Percentiles rank a stretch among this genome's conserved stretches.
phyloP scores from a whole-genome alignment of 345 rosid genomes.

The Aquilaria malaccensis region DNA sequence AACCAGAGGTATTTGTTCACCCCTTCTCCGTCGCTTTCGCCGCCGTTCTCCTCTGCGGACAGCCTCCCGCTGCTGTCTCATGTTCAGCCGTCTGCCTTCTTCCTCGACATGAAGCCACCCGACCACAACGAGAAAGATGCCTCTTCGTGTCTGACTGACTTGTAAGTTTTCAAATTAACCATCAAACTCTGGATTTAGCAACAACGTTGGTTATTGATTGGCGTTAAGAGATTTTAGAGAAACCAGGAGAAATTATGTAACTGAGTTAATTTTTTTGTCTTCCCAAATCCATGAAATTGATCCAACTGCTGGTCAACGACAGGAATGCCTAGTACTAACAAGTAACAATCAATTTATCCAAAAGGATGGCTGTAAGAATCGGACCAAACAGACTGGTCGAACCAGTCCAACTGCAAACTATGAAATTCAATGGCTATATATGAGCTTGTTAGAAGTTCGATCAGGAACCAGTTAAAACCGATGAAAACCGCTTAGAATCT shows the following conservation, averaged over 20 bases:
- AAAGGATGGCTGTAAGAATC: no score
- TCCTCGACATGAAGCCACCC: slow-evolving; percentile 15
- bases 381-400: no score
- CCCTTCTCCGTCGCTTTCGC: slow-evolving; percentile 26
- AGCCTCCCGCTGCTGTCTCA: slow-evolving; percentile 21
- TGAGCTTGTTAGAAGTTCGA: no score
- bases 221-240: background rate
- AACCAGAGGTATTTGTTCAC: slow-evolving; percentile 26
- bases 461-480: no score
- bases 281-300: background rate
- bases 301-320: background rate
- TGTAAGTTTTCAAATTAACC: slow-evolving; percentile 18
- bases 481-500: no score
- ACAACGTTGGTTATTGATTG: background rate
- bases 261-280: background rate
- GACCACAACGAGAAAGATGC: slow-evolving; percentile 11
- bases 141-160: slow-evolving; percentile 26
- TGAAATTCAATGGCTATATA: no score
- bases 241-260: background rate
- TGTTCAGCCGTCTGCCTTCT: slow-evolving; percentile 7
- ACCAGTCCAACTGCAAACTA: no score
- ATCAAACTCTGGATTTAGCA: background rate
- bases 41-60: slow-evolving; percentile 30
- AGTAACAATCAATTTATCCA: no score
- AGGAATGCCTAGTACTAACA: background rate